phyloP scores from a whole-genome alignment of 2,329 filamentous ascomycete species.

The Aureobasidium sp. region DNA sequence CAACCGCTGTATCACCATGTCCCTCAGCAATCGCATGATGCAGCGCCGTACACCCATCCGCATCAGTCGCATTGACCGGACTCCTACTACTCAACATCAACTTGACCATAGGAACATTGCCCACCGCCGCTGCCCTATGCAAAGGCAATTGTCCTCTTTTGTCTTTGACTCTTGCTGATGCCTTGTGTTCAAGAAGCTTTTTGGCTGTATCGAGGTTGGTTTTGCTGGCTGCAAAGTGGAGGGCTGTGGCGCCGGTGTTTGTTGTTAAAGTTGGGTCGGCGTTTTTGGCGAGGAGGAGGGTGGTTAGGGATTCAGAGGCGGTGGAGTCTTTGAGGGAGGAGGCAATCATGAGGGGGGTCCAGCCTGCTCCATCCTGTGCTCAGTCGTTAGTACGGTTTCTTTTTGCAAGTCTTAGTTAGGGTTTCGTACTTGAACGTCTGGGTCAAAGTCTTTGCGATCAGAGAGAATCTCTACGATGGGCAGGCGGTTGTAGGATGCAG shows the following conservation, averaged over 20 bases:
- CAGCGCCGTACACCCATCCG: slow-evolving; percentile 75
- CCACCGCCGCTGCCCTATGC: slow-evolving; percentile 84
- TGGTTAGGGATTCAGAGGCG: slow-evolving; percentile 59
- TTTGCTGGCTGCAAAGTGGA: slow-evolving; percentile 91
- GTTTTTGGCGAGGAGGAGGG: slow-evolving; percentile 59
- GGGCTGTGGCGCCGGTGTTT: slow-evolving; percentile 67
- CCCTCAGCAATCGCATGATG: slow-evolving; percentile 78
- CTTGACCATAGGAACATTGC: slow-evolving; percentile 79
- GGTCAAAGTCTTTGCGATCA: slow-evolving; percentile 67
- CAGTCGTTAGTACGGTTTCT: not conserved
- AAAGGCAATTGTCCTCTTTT: slow-evolving; percentile 82
- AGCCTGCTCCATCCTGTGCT: slow-evolving; percentile 63
- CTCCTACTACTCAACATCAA: slow-evolving; percentile 70
- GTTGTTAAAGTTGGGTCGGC: slow-evolving; percentile 71
- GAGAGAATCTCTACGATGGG: slow-evolving; percentile 68
- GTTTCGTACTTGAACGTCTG: slow-evolving; percentile 62
- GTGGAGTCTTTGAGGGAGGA: slow-evolving; percentile 64
- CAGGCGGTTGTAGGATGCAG: slow-evolving; percentile 71
- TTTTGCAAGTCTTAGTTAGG: not conserved
- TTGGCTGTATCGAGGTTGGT: slow-evolving; percentile 75
- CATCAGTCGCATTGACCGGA: slow-evolving; percentile 76
- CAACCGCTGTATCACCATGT: slow-evolving; percentile 72
- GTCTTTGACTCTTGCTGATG: slow-evolving; percentile 74
- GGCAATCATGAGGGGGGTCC: slow-evolving; percentile 81
- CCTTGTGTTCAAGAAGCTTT: slow-evolving; percentile 67